phyloP scores from a whole-genome alignment of 306 rosid species.

The Prinsepia uniflora region DNA sequence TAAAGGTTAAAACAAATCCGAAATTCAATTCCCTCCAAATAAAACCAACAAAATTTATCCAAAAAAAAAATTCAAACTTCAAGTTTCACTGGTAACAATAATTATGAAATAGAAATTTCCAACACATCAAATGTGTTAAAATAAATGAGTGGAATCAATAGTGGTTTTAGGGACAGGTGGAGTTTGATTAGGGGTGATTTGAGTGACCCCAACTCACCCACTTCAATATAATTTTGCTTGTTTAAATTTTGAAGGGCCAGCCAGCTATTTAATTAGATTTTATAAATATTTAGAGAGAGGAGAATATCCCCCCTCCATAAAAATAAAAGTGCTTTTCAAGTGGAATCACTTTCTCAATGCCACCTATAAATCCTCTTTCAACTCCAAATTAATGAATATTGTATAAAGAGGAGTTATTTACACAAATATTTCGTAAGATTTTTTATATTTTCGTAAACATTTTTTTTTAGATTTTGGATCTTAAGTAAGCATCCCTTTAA shows the following conservation, averaged over 20 bases:
- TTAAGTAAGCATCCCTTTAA: too few relatives aligned
- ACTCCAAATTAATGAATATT: conserved; percentile 8
- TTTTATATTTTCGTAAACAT: too few relatives aligned
- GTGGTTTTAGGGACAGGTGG: conserved; percentile 20
- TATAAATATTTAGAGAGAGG: conserved; percentile 4
- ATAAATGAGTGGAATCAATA: neutral
- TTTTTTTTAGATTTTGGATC: too few relatives aligned
- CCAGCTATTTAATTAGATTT: neutral
- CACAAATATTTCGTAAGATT: too few relatives aligned
- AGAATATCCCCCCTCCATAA: conserved; percentile 38
- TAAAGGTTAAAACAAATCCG: too few relatives aligned
- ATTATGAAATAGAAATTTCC: too few relatives aligned
- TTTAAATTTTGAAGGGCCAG: conserved; percentile 22
- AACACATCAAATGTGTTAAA: too few relatives aligned
- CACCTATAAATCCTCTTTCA: conserved; percentile 31
- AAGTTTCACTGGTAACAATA: too few relatives aligned
- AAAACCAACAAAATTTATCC: too few relatives aligned
- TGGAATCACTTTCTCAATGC: conserved; percentile 50
- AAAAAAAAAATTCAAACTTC: too few relatives aligned
- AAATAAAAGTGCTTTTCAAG: conserved; percentile 39
- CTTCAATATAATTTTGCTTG: conserved; percentile 12
- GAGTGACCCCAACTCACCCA: conserved; percentile 22
- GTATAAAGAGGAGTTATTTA: neutral
- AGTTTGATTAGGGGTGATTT: conserved; percentile 11
- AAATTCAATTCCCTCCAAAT: too few relatives aligned